Conservation (phyloP, 2,329 filamentous ascomycete genomes). For the Herpotrichia juniperi region DNA sequence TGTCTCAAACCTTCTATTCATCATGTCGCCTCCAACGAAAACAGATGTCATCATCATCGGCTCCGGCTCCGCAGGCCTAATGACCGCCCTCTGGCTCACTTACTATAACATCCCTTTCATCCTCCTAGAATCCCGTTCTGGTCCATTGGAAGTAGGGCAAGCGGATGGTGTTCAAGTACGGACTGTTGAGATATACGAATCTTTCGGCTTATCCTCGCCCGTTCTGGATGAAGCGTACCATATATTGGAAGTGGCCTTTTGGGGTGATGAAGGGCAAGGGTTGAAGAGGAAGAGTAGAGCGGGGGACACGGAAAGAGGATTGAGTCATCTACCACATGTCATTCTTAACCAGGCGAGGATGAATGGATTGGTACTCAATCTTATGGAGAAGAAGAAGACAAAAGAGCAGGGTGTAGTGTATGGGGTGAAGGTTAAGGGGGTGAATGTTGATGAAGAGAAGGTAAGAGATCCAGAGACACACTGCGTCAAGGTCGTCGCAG, state of each 20-base stretch:
- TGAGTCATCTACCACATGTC: slow-evolving; percentile 69
- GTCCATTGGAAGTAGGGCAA: slow-evolving; percentile 63
- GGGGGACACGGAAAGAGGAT: slow-evolving; percentile 63
- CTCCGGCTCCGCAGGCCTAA: slow-evolving; percentile 67
- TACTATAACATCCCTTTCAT: slow-evolving; percentile 62
- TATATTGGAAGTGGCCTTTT: slow-evolving; percentile 67
- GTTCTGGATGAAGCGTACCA: slow-evolving; percentile 70
- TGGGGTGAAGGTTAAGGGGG: slow-evolving; percentile 56
- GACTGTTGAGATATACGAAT: slow-evolving; percentile 75
- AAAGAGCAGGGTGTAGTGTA: slow-evolving; percentile 58
- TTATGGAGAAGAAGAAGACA: slow-evolving; percentile 53
- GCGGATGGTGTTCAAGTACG: slow-evolving; percentile 71
- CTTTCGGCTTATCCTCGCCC: slow-evolving; percentile 68
- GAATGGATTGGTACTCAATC: slow-evolving; percentile 63
- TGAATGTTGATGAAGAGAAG: slow-evolving; percentile 56
- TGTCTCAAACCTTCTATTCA: background rate
- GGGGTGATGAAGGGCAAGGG: slow-evolving; percentile 41
- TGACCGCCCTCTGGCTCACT: slow-evolving; percentile 66
- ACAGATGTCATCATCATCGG: slow-evolving; percentile 66
- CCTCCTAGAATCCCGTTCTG: slow-evolving; percentile 63
- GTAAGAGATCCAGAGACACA: slow-evolving; percentile 37
- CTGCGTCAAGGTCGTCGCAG: slow-evolving; percentile 39
- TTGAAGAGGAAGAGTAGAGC: slow-evolving; percentile 53
- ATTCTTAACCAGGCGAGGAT: slow-evolving; percentile 75
- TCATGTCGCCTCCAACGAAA: slow-evolving; percentile 13